phyloP scores from a whole-genome alignment of 495 filamentous ascomycete genomes.

The Corynascus novoguineensis region DNA sequence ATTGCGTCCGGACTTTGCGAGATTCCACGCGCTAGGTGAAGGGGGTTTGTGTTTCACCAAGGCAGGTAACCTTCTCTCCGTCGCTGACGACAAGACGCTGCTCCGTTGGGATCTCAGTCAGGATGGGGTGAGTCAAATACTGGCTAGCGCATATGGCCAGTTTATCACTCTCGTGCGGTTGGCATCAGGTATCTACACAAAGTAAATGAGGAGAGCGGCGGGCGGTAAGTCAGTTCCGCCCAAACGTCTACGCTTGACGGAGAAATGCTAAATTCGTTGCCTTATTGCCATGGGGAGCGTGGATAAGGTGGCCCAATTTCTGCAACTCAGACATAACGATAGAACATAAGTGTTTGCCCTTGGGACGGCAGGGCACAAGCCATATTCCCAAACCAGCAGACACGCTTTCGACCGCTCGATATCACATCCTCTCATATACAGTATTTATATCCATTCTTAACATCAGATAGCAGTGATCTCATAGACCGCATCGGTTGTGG shows the following conservation, averaged over 20 bases:
- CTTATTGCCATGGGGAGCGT: slow-evolving; percentile 61
- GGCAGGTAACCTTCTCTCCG: slow-evolving; percentile 86
- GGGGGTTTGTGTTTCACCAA: slow-evolving; percentile 81
- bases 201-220: slow-evolving; percentile 49
- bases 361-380: too few relatives aligned
- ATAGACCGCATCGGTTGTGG: background rate
- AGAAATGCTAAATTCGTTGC: slow-evolving; percentile 48
- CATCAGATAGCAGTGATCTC: background rate
- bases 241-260: too few relatives aligned
- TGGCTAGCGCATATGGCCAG: slow-evolving; percentile 73
- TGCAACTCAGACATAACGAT: slow-evolving; percentile 39
- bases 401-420: too few relatives aligned
- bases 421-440: too few relatives aligned
- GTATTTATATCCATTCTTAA: too few relatives aligned
- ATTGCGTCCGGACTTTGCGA: slow-evolving; percentile 76
- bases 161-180: slow-evolving; percentile 85
- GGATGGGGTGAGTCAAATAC: slow-evolving; percentile 79
- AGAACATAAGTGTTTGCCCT: too few relatives aligned
- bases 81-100: slow-evolving; percentile 84
- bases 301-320: slow-evolving; percentile 56
- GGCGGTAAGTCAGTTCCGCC: too few relatives aligned
- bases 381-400: too few relatives aligned
- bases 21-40: slow-evolving; percentile 80
- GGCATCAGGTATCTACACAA: slow-evolving; percentile 76
- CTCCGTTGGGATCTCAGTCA: slow-evolving; percentile 92